phyloP scores from a whole-genome alignment of 1,139 yeast species.

The Blastobotrys raffinosifermentans region DNA sequence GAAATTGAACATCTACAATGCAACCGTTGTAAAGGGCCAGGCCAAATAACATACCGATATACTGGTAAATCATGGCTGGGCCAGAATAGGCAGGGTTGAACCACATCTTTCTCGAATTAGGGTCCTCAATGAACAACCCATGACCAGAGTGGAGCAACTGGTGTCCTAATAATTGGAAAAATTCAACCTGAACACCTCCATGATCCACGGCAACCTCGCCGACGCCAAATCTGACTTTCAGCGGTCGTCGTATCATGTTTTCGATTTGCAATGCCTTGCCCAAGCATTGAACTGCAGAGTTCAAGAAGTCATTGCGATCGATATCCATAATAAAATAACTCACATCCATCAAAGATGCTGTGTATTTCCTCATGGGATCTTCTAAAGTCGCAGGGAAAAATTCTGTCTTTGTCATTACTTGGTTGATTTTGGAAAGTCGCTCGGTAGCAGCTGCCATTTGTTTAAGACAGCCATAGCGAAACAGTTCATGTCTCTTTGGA shows the following conservation, averaged over 20 bases:
- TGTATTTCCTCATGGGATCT: conserved; percentile 3
- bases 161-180: conserved; percentile 23
- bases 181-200: conserved; percentile 30
- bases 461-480: conserved; percentile 13
- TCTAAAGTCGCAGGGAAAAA: conserved; percentile 1
- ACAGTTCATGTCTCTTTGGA: neutral
- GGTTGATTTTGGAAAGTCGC: conserved; percentile 5
- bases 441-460: conserved; percentile 11
- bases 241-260: conserved; percentile 20
- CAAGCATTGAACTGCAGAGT: conserved; percentile 14
- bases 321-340: conserved; percentile 15
- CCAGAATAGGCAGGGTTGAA: conserved; percentile 21
- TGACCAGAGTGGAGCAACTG: conserved; percentile 14
- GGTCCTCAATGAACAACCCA: conserved; percentile 17
- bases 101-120: conserved; percentile 20
- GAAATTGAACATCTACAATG: conserved; percentile 23
- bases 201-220: conserved; percentile 26
- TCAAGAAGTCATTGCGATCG: conserved; percentile 14
- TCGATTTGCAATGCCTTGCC: conserved; percentile 13
- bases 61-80: conserved; percentile 13
- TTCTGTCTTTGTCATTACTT: conserved; percentile 6
- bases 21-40: conserved; percentile 29
- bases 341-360: conserved; percentile 7
- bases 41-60: conserved; percentile 26
- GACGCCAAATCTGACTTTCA: conserved; percentile 20